Percentiles rank a stretch among this genome's conserved stretches.
Conservation (phyloP, 1,284 basidiomycete species). For the Sporisorium sorghi region DNA sequence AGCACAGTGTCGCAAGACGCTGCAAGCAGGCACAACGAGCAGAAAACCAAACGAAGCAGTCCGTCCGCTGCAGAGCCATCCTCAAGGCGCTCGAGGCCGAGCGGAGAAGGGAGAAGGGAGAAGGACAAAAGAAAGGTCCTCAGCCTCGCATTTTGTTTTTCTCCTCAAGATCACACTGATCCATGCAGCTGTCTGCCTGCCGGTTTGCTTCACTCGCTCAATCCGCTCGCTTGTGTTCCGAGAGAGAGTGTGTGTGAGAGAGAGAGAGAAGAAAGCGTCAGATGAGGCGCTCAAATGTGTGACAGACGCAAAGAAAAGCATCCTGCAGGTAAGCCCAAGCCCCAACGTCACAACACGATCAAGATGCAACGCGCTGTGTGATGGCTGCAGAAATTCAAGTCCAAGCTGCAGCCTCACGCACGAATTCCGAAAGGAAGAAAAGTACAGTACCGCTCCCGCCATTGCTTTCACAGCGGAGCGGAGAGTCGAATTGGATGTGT, state of each 20-base stretch:
- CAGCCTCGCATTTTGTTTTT: neutral
- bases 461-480: neutral
- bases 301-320: slow-evolving; percentile 6
- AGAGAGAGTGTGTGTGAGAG: neutral
- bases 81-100: neutral
- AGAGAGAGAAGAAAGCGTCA: no score
- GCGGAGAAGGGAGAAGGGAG: neutral
- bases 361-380: neutral
- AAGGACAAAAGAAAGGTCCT: neutral
- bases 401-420: neutral
- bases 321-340: neutral
- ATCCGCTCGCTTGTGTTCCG: no score
- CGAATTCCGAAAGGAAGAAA: neutral
- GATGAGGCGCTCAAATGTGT: neutral
- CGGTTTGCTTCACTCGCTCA: neutral
- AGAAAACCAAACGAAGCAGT: no score
- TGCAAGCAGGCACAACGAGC: slow-evolving; percentile 6
- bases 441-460: neutral
- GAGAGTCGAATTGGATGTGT: neutral
- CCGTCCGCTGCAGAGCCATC: neutral
- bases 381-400: neutral
- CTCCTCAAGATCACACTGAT: neutral
- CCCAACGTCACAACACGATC: slow-evolving; percentile 9
- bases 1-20: neutral
- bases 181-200: neutral